Evolutionary conservation across 306 rosid species (phyloP).

Genomic region (Acmispon strigosus): DNA sequence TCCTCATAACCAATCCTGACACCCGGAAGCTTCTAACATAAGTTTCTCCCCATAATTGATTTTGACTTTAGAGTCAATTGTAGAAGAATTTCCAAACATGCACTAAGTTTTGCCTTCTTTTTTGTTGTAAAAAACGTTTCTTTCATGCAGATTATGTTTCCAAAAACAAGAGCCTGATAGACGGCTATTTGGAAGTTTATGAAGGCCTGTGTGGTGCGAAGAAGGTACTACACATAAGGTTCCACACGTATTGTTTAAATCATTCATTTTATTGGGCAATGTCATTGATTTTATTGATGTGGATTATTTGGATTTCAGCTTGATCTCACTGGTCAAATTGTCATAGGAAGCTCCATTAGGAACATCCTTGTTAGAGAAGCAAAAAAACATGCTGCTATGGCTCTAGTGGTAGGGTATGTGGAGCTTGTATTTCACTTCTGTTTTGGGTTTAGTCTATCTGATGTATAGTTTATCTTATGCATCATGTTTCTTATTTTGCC

Average conservation of each 20-base stretch:
- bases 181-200: constrained; percentile 61
- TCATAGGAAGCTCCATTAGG: constrained; percentile 46
- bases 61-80: no score
- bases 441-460: constrained; percentile 3
- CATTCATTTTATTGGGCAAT: constrained; percentile 1
- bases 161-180: constrained; percentile 43
- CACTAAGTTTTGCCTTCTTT: background rate
- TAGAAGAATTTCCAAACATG: background rate
- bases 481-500: background rate
- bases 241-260: background rate
- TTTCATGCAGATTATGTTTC: constrained; percentile 40
- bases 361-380: constrained; percentile 68
- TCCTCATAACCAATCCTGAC: no score
- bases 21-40: no score
- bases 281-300: constrained; percentile 5
- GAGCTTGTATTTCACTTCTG: background rate
- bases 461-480: no score
- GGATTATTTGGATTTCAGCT: constrained; percentile 46
- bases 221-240: constrained; percentile 39
- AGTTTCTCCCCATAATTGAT: no score
- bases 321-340: constrained; percentile 47
- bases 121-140: background rate
- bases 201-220: constrained; percentile 54
- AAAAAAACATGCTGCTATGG: constrained; percentile 47
- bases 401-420: constrained; percentile 76